phyloP scores from a whole-genome alignment of 331 rosid species.

The Malus hybrid region DNA sequence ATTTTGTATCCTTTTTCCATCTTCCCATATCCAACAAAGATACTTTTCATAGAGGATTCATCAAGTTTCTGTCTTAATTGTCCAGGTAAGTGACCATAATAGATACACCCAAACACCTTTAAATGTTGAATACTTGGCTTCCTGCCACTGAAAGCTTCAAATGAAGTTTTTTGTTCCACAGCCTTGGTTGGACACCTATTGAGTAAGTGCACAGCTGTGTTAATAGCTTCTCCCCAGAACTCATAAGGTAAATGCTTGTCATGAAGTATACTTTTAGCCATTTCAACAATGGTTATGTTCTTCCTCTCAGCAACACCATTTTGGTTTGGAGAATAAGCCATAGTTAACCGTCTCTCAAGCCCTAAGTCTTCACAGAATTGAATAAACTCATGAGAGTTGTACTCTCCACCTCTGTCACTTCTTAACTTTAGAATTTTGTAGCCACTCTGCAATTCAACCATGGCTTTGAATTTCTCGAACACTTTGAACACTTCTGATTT shows the following conservation, averaged over 20 bases:
- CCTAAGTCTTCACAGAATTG: not conserved
- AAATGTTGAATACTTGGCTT: no score
- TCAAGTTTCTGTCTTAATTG: no score
- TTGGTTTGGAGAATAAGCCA: rapidly evolving
- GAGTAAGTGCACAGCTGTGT: not conserved
- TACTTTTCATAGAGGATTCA: no score
- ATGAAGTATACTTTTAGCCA: not conserved
- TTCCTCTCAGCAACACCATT: not conserved
- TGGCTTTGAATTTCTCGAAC: no score
- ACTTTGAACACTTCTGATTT: no score
- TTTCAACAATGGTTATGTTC: not conserved
- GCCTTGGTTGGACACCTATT: not conserved
- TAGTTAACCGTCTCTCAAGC: no score
- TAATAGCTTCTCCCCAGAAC: not conserved
- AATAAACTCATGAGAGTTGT: not conserved
- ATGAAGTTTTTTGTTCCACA: not conserved
- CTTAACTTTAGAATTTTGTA: not conserved
- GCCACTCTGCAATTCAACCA: not conserved
- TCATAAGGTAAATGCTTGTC: not conserved
- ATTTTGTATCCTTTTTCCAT: no score
- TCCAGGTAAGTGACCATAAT: no score
- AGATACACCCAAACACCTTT: no score
- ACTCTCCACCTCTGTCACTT: not conserved
- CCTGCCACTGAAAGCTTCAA: no score
- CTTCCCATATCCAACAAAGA: no score